phyloP scores from a whole-genome alignment of 2,329 filamentous ascomycete genomes.

The Paecilomyces sp. region DNA sequence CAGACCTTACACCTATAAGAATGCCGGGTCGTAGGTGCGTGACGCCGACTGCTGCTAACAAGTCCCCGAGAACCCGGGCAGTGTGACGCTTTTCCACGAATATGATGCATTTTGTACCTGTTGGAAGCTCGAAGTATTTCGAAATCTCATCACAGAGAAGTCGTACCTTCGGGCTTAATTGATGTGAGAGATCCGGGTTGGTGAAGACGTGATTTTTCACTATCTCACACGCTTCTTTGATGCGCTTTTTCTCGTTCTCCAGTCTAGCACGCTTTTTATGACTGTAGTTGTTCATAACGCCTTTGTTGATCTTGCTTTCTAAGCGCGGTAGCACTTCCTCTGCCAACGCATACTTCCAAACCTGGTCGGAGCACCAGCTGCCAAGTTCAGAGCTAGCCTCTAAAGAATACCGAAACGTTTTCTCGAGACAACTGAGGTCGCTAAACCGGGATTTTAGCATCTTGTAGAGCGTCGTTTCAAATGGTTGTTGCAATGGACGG shows the following conservation, averaged over 20 bases:
- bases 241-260: constrained; percentile 47
- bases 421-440: constrained; percentile 46
- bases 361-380: constrained; percentile 74
- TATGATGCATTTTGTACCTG: constrained; percentile 67
- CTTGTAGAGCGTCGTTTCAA: constrained; percentile 59
- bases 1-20: constrained; percentile 55
- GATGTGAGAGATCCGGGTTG: constrained; percentile 25
- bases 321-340: constrained; percentile 57
- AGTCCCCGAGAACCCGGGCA: constrained; percentile 62
- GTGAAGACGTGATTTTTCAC: constrained; percentile 48
- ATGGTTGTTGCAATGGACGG: constrained; percentile 45
- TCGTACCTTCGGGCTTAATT: constrained; percentile 67
- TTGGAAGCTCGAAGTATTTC: constrained; percentile 53
- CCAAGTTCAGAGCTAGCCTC: constrained; percentile 63
- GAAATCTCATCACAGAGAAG: constrained; percentile 55
- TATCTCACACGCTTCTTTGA: constrained; percentile 53
- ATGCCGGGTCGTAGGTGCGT: constrained; percentile 54
- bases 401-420: constrained; percentile 53
- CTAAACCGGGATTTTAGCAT: constrained; percentile 48
- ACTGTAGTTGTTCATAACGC: neutral
- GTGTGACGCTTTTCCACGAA: constrained; percentile 78
- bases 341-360: constrained; percentile 66
- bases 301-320: constrained; percentile 40
- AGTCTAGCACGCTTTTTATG: constrained; percentile 26
- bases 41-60: constrained; percentile 56